Evolutionary conservation across 441 rosid genomes (phyloP).

Genomic region (Gossypium laxum): DNA sequence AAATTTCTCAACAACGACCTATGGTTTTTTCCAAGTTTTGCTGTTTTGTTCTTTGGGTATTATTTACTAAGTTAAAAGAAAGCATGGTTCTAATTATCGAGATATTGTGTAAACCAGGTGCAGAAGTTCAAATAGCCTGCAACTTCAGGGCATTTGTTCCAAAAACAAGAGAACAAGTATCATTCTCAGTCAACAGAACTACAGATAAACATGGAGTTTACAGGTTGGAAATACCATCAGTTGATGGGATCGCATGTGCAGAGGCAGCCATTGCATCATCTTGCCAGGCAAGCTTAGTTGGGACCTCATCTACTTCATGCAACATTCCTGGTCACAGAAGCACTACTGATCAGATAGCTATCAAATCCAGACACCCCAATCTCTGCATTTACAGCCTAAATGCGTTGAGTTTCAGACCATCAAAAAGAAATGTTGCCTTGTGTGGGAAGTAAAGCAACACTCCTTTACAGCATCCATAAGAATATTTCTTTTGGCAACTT

Average conservation of each 20-base stretch:
- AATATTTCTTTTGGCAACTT: not conserved
- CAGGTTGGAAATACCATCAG: conserved; percentile 59
- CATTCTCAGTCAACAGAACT: conserved; percentile 77
- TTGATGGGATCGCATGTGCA: conserved; percentile 64
- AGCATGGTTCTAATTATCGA: not conserved
- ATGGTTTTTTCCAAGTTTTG: not conserved
- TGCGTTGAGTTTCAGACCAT: conserved; percentile 68
- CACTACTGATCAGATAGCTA: conserved; percentile 59
- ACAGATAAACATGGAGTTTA: conserved; percentile 70
- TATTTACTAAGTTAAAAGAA: not conserved
- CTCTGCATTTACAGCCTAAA: conserved; percentile 63
- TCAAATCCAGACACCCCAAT: conserved; percentile 56
- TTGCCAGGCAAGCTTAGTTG: conserved; percentile 60
- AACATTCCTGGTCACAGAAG: conserved; percentile 60
- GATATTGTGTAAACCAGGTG: conserved; percentile 40
- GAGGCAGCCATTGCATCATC: conserved; percentile 53
- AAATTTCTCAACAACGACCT: conserved; percentile 4
- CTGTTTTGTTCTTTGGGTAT: not conserved
- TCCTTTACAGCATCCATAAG: not conserved
- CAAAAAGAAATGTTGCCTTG: conserved; percentile 41
- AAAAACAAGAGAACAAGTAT: conserved; percentile 45
- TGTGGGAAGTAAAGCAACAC: conserved; percentile 39
- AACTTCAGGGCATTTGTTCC: conserved; percentile 54
- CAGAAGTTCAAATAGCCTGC: conserved; percentile 77
- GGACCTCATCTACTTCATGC: conserved; percentile 52